Evolutionary conservation across 352 stramenopile genomes (phyloP).

Genomic region (Pythium aristosporum): DNA sequence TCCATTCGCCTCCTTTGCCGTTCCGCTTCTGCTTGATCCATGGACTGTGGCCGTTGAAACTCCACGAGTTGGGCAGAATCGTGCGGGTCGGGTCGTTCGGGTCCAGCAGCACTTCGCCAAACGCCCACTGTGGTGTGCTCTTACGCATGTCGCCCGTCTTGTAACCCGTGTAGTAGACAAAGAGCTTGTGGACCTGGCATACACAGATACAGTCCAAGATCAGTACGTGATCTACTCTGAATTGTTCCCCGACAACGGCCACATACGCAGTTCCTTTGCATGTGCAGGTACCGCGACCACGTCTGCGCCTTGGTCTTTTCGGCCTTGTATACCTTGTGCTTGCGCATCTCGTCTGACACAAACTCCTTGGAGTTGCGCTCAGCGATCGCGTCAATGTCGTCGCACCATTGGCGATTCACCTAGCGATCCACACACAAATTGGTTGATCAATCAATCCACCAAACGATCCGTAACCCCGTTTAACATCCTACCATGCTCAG

Average conservation of each 20-base stretch:
- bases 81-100: constrained; percentile 60
- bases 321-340: constrained; percentile 44
- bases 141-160: constrained; percentile 69
- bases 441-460: not conserved
- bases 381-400: constrained; percentile 51
- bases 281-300: constrained; percentile 69
- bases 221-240: not conserved
- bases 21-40: constrained; percentile 59
- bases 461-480: too few relatives aligned
- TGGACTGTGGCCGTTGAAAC: constrained; percentile 62
- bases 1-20: constrained; percentile 78
- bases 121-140: constrained; percentile 66
- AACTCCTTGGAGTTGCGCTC: constrained; percentile 45
- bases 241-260: not conserved
- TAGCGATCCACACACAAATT: constrained; percentile 16
- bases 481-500: constrained; percentile 53
- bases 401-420: constrained; percentile 44
- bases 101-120: constrained; percentile 67
- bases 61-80: constrained; percentile 78
- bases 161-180: constrained; percentile 85
- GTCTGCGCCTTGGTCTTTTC: constrained; percentile 44
- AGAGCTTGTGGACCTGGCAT: constrained; percentile 58
- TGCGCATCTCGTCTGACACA: constrained; percentile 30
- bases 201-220: not conserved
- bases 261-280: constrained; percentile 70